Evolutionary conservation across 805 yeast species (phyloP).

Genomic region (Candida glaebosa): DNA sequence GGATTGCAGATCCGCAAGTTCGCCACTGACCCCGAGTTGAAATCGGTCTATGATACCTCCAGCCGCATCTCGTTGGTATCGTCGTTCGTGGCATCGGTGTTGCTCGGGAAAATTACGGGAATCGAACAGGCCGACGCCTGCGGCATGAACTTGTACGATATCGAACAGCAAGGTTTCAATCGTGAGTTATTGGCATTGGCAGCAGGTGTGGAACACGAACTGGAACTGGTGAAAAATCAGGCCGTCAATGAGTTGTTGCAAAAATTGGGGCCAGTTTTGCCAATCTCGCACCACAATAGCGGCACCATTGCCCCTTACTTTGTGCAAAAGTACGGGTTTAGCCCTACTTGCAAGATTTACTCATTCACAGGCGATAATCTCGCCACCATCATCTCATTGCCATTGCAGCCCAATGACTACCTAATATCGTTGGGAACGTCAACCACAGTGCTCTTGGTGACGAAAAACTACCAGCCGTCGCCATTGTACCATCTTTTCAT

Average conservation of each 20-base stretch:
- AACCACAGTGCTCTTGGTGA: slow-evolving; percentile 82
- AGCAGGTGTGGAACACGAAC: slow-evolving; percentile 42
- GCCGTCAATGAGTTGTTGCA: slow-evolving; percentile 40
- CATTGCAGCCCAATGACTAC: slow-evolving; percentile 71
- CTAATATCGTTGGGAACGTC: slow-evolving; percentile 85
- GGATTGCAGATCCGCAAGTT: slow-evolving; percentile 88
- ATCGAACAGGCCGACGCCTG: slow-evolving; percentile 87
- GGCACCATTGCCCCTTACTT: slow-evolving; percentile 62
- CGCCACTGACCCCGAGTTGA: slow-evolving; percentile 48
- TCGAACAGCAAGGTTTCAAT: slow-evolving; percentile 53
- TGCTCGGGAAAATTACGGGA: slow-evolving; percentile 59
- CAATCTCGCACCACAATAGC: slow-evolving; percentile 46
- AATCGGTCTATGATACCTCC: slow-evolving; percentile 50
- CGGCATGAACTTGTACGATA: slow-evolving; percentile 88
- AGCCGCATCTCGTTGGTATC: slow-evolving; percentile 70
- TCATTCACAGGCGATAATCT: slow-evolving; percentile 90
- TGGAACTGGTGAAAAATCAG: slow-evolving; percentile 10
- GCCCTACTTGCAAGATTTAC: slow-evolving; percentile 52
- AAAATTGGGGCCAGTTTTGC: slow-evolving; percentile 54
- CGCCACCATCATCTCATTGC: slow-evolving; percentile 82
- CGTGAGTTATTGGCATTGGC: slow-evolving; percentile 53
- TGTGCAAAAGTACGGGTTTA: slow-evolving; percentile 60
- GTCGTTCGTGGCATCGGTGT: slow-evolving; percentile 68
- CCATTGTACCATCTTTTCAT: slow-evolving; percentile 80
- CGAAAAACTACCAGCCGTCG: slow-evolving; percentile 73